Evolutionary conservation across 352 stramenopile genomes (phyloP).

Genomic region (Hyaloperonospora brassicae): DNA sequence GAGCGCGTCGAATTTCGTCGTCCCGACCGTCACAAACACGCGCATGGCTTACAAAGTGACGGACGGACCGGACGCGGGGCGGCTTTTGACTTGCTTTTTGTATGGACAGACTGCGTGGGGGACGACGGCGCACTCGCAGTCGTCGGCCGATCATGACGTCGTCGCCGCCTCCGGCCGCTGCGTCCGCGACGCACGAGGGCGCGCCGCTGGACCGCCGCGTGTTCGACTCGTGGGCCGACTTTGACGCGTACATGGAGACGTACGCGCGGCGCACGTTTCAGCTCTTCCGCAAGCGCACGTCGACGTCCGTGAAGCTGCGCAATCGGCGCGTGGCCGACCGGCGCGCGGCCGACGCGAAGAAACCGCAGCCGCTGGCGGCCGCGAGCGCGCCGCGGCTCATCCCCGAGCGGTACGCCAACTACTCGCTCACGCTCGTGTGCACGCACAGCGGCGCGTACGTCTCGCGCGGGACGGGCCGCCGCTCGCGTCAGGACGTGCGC

Average conservation of each 20-base stretch:
- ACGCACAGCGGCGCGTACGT: slow-evolving; percentile 32
- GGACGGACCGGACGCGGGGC: background rate
- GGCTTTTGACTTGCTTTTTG: slow-evolving; percentile 5
- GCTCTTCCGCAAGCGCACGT: slow-evolving; percentile 35
- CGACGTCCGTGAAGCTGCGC: slow-evolving; percentile 28
- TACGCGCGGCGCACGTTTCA: slow-evolving; percentile 28
- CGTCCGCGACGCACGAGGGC: slow-evolving; percentile 11
- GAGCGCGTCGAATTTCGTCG: slow-evolving; percentile 89
- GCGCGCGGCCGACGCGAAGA: slow-evolving; percentile 3
- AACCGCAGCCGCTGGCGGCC: background rate
- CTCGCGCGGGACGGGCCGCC: slow-evolving; percentile 24
- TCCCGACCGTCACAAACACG: slow-evolving; percentile 92
- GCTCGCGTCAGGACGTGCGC: slow-evolving; percentile 26
- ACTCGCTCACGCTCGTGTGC: slow-evolving; percentile 33
- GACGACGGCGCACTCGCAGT: no score
- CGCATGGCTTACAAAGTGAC: slow-evolving; percentile 3
- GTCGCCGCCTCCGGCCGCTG: background rate
- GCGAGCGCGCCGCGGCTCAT: slow-evolving; percentile 18
- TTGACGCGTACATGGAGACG: slow-evolving; percentile 24
- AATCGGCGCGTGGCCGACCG: slow-evolving; percentile 25
- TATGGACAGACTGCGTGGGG: no score
- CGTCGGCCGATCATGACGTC: background rate
- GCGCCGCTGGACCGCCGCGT: slow-evolving; percentile 15
- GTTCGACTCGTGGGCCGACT: slow-evolving; percentile 30
- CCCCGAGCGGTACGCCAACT: slow-evolving; percentile 29